Conservation (phyloP, 345 rosid species). For the Draba incana region DNA sequence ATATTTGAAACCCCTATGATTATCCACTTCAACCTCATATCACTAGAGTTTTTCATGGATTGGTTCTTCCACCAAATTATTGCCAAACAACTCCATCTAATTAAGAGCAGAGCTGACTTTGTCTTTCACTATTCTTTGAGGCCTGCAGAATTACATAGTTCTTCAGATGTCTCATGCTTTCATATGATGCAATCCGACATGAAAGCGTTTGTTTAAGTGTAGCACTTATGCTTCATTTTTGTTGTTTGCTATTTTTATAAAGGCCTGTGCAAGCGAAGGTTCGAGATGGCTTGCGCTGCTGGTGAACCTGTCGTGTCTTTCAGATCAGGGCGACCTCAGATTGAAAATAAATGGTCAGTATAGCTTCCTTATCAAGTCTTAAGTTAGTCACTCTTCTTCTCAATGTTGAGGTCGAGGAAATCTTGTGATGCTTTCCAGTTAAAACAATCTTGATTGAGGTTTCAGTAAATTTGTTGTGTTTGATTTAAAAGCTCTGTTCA, state of each 20-base stretch:
- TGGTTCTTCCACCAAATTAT: conserved; percentile 16
- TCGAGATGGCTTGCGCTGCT: conserved; percentile 56
- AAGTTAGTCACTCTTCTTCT: conserved; percentile 22
- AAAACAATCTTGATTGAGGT: conserved; percentile 10
- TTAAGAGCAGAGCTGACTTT: conserved; percentile 1
- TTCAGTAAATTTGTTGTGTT: conserved; percentile 11
- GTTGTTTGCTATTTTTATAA: conserved; percentile 26
- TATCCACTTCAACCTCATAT: conserved; percentile 2
- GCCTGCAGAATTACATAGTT: conserved; percentile 3
- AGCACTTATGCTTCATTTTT: conserved; percentile 5
- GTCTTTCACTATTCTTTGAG: conserved; percentile 4
- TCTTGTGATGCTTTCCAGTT: conserved; percentile 12
- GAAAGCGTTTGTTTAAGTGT: background rate
- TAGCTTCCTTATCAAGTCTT: conserved; percentile 6
- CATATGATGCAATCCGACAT: conserved; percentile 14
- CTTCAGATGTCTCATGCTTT: background rate
- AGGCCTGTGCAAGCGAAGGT: conserved; percentile 84
- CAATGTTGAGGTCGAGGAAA: conserved; percentile 10
- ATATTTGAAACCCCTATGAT: background rate
- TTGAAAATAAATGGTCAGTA: conserved; percentile 78
- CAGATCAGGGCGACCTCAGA: conserved; percentile 62
- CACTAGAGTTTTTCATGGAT: background rate
- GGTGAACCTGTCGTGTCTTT: conserved; percentile 76
- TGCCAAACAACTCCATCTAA: conserved; percentile 9
- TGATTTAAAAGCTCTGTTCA: conserved; percentile 16